Base-by-base conservation (phyloP, 148 eudicot genomes). In the Vaccinium darrowii region DNA sequence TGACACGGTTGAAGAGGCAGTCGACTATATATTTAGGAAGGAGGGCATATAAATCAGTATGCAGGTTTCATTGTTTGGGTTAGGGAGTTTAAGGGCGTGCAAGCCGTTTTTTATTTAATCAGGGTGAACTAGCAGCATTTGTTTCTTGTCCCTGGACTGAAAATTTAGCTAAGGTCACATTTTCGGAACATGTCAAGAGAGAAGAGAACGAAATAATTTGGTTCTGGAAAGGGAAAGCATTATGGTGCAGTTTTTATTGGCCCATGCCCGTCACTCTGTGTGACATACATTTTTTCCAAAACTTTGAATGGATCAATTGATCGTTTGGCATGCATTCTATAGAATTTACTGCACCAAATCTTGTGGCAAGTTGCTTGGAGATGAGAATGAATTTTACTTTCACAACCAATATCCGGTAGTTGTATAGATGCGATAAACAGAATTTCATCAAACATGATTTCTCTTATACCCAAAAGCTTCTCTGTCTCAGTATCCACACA, bases 1-100 rank as follows among this genome's bases (percentile, higher is more conserved):
- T 71, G 97, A 96, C 87, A 92, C 92, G 0, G 99, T 96, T 65
- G 95, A 92, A 69, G 94, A 96, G 77, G 99, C 99, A 57, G 98
- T 96, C 56, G 90, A 96, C 88, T 94, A 80, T 88, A 93, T 96
- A 73, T 83, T 96, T 84, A 89, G 89, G 62, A 96, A 86, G 89
- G 99, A 94, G 85, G 57, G 84, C 83, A 84, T 83, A 74, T 82
- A 19, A 80, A 84, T 76, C 49, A 10, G 58, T 23, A 62, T 5
- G 5, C 23, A 63, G 69, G 23, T 47, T 74, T 18, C 52, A 47
- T 47, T 19, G 33, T 50, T 10, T 47, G 18, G 57, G 25, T 76
- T 43, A 75, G 53, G 19, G 3, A 49, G 56, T 50, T 49, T 12
- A 74, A 7, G 78, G 25, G 30, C 8, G 16, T 51, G 30, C 30